phyloP scores from a whole-genome alignment of 2,329 filamentous ascomycete species.

The Diaporthe destruens region DNA sequence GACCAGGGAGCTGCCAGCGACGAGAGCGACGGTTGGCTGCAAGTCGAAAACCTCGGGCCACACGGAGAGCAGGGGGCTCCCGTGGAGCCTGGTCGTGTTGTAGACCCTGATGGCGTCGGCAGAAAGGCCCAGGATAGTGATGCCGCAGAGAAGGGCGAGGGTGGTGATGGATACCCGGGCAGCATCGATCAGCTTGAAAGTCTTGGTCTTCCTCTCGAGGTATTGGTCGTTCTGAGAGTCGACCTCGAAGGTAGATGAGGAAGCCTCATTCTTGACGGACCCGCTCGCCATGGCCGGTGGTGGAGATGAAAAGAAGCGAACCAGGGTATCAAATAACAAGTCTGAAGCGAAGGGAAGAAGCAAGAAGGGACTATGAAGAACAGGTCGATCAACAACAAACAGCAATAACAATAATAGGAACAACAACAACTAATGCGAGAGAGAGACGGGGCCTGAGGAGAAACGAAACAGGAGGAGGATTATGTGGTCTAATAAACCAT shows the following conservation, averaged over 20 bases:
- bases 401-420: background rate
- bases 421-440: background rate
- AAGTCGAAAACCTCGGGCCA: conserved; percentile 71
- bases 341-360: background rate
- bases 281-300: conserved; percentile 37
- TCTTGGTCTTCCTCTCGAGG: conserved; percentile 51
- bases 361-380: conserved; percentile 12
- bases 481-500: conserved; percentile 10
- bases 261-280: conserved; percentile 44
- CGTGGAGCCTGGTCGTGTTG: conserved; percentile 63
- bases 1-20: conserved; percentile 65
- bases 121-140: conserved; percentile 67
- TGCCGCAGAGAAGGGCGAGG: conserved; percentile 63
- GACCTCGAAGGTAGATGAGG: conserved; percentile 63
- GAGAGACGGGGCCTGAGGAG: background rate
- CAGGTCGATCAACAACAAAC: conserved; percentile 11
- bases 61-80: conserved; percentile 63
- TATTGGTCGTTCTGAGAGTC: conserved; percentile 55
- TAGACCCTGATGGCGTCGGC: conserved; percentile 68
- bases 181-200: conserved; percentile 57
- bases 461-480: conserved; percentile 34
- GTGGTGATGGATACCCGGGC: conserved; percentile 61
- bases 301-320: background rate
- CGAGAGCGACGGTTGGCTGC: conserved; percentile 67
- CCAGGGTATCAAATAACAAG: conserved; percentile 26